Base-by-base conservation (phyloP, 2,329 filamentous ascomycete genomes). In the Balansia obtecta region DNA sequence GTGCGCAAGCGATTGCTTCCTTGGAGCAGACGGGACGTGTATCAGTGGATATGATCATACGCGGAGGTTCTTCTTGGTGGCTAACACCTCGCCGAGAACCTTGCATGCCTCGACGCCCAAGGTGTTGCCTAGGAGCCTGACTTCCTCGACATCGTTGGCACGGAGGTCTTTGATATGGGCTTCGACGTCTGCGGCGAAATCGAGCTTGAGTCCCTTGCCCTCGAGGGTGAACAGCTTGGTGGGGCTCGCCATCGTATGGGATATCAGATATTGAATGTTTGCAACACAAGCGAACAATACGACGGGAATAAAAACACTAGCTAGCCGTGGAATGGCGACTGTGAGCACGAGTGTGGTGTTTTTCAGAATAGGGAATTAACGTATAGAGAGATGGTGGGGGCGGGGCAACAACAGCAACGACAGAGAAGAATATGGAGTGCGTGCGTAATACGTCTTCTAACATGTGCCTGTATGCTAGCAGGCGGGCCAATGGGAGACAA, bases 151-250 rank as follows among this genome's bases (percentile, higher is more conserved):
- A 61, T 89, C 70, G 70, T 82, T 84, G 52, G 81, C 79, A 55
- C 80, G 74, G 54, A 98, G 80, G 46, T 79, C 76, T 58, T 83
- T 78, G 62, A 96, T 86, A 67, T 96, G 84, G 57, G 86, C 74
- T 67, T 93, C 86, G 54, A 97, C 79, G 68, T 97, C 89, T 56
- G 81, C 85, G 48, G 87, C 88, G 40, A 84, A 88, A 72, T 94
- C 84, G 63, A 98, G 86, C 76, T 95, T 96, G 61, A 97, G 79
- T 62, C 85, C 85, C 73, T 86, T 93, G 68, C 87, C 89, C 69
- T 95, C 87, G 58, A 97, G 82, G 59, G 89, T 90, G 72, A 96
- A 97, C 63, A 88, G 66, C 67, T 86, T 89, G 51, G 68, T 55
- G 22, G 61, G 56, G 52, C 59, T 56, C 52, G 62, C 52, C 65